Base-by-base conservation (phyloP, 768 basidiomycete genomes). In the Daedalea quercina region DNA sequence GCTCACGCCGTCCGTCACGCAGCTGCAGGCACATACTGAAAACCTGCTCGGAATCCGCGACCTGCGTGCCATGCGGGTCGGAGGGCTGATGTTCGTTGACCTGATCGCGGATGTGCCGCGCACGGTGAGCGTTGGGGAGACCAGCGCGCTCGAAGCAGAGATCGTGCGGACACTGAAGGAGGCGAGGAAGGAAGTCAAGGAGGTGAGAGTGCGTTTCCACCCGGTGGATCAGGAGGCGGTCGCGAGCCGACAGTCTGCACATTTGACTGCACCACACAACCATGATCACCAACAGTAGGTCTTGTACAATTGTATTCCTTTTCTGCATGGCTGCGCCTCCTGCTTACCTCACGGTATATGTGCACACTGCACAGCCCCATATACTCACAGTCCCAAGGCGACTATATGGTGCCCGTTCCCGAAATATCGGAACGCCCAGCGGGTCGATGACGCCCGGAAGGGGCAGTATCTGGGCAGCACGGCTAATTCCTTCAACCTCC, bases 51-150 rank as follows among this genome's bases (percentile, higher is more conserved):
- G 68, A 1, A 65, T 85, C 51, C 70, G 65, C 51, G 67, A 81
- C 53, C 62, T 94, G 52, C 82, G 87, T 37, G 87, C 90, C 37
- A 82, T 84, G 59, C 82, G 86, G 28, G 80, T 86, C 9, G 88
- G 93, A 26, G 90, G 93, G 9, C 68, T 86, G 55, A 81, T 94
- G 55, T 85, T 83, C 51, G 85, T 97, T 7, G 91, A 97, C 68
- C 72, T 97, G 47, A 80, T 78, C 3, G 88, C 85, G 26, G 77
- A 81, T 31, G 87, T 98, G 0, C 78, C 85, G 15, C 69, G 71
- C 7, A 51, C 65, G 7, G 69, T 84, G 63, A 83, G 80, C 6
- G 78, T 92, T 12, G 64, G 66, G 15, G 79, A 85, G 19, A 74
- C 81, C 2, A 77, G 77, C 44, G 63, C 67, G 22, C 68, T 95